Conservation (phyloP, 768 basidiomycete genomes). For the Crepidotus variabilis region DNA sequence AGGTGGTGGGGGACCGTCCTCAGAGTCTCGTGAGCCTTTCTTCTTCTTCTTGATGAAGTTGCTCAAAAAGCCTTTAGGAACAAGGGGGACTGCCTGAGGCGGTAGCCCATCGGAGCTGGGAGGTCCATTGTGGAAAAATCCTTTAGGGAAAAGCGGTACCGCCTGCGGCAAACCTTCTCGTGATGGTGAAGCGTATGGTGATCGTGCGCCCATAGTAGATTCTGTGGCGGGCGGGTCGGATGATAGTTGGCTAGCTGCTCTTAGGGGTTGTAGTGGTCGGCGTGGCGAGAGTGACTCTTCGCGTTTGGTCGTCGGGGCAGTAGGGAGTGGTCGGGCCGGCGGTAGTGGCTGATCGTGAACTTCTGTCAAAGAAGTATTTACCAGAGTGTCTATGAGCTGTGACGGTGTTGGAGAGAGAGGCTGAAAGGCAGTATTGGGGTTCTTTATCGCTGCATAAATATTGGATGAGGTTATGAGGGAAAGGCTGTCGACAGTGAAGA, state of each 20-base stretch:
- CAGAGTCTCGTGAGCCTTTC: conserved; percentile 2
- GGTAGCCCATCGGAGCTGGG: conserved; percentile 21
- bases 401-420: conserved; percentile 3
- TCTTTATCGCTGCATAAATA: conserved; percentile 30
- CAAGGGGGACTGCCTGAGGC: conserved; percentile 13
- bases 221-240: background rate
- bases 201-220: background rate
- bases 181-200: background rate
- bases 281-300: background rate
- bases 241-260: conserved; percentile 11
- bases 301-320: background rate
- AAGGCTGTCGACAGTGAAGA: conserved; percentile 41
- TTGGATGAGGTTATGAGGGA: conserved; percentile 39
- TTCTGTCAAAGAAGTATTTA: conserved; percentile 4
- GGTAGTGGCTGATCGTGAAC: background rate
- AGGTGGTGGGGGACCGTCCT: background rate
- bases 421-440: conserved; percentile 13
- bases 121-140: conserved; percentile 10
- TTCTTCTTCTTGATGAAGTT: conserved; percentile 8
- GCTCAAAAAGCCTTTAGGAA: conserved; percentile 20
- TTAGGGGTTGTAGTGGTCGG: conserved; percentile 14
- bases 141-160: background rate
- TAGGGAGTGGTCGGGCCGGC: background rate
- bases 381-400: conserved; percentile 7
- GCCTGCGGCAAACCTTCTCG: background rate